Percentiles rank a stretch among this genome's conserved stretches.
Conservation (phyloP, 805 yeast genomes). For the Myxozyma neotropica region DNA sequence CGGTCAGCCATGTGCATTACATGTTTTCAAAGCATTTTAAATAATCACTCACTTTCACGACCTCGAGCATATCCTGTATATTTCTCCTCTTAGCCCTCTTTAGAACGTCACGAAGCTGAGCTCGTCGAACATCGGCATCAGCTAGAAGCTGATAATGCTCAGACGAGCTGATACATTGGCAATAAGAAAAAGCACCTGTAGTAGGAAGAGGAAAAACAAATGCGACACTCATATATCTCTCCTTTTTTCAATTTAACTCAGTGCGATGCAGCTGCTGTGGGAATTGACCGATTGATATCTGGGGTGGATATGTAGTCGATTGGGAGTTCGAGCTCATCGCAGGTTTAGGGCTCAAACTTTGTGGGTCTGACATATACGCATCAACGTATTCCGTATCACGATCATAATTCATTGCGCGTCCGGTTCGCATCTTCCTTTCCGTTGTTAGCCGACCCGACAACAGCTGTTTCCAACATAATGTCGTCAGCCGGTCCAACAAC, state of each 20-base stretch:
- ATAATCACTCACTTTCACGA: conserved; percentile 31
- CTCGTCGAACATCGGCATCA: conserved; percentile 39
- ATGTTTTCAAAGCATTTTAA: not conserved
- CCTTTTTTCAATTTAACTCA: not conserved
- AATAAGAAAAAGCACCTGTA: conserved; percentile 37
- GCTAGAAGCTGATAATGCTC: conserved; percentile 35
- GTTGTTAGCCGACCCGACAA: not conserved
- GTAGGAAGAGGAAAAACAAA: conserved; percentile 40
- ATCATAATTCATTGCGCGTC: too few relatives aligned
- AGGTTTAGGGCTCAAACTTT: not conserved
- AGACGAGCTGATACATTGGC: conserved; percentile 30
- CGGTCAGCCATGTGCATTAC: not conserved
- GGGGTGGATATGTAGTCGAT: too few relatives aligned
- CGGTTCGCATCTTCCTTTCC: not conserved
- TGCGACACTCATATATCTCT: conserved; percentile 29
- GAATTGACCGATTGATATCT: too few relatives aligned
- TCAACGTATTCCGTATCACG: not conserved
- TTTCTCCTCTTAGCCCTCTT: conserved; percentile 39
- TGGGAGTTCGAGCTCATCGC: not conserved
- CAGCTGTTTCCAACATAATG: not conserved
- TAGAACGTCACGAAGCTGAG: conserved; percentile 38
- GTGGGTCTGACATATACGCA: not conserved
- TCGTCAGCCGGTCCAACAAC: conserved; percentile 9
- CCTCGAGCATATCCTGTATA: conserved; percentile 35
- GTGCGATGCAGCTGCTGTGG: too few relatives aligned